Evolutionary conservation across 441 rosid species (phyloP).

Genomic region (Erysimum cheiri): DNA sequence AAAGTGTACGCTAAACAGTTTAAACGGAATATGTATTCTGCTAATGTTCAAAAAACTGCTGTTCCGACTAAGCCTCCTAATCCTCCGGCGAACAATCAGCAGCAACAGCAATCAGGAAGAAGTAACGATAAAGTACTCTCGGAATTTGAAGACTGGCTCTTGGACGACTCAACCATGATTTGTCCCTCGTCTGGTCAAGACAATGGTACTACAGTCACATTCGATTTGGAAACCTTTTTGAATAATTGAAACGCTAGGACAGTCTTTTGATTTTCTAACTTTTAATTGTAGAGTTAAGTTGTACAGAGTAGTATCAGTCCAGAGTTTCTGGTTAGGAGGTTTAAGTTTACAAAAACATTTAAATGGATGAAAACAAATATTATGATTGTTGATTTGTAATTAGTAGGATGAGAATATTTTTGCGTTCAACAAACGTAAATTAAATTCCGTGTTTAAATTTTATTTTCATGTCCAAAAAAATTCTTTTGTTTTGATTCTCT

Average conservation of each 20-base stretch:
- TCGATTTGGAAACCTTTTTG: slow-evolving; percentile 53
- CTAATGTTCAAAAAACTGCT: slow-evolving; percentile 24
- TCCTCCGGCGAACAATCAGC: slow-evolving; percentile 29
- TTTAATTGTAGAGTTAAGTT: neutral
- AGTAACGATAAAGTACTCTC: slow-evolving; percentile 26
- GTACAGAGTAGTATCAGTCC: slow-evolving; percentile 19
- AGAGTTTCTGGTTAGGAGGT: neutral
- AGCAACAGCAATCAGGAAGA: slow-evolving; percentile 20
- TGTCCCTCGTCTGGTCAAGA: slow-evolving; percentile 45
- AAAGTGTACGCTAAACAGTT: slow-evolving; percentile 36
- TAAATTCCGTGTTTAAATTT: too few relatives aligned
- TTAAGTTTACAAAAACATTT: neutral
- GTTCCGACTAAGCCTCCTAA: slow-evolving; percentile 31
- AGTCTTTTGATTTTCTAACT: slow-evolving; percentile 6
- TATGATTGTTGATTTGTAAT: neutral
- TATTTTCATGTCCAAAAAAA: too few relatives aligned
- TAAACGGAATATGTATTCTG: slow-evolving; percentile 33
- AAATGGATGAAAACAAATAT: neutral
- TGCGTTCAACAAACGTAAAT: too few relatives aligned
- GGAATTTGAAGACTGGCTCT: slow-evolving; percentile 48
- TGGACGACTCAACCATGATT: slow-evolving; percentile 35
- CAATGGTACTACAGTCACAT: slow-evolving; percentile 42
- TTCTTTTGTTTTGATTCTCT: too few relatives aligned
- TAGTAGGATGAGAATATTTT: neutral
- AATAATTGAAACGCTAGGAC: slow-evolving; percentile 41